Evolutionary conservation across 495 filamentous ascomycete genomes (phyloP).

Genomic region (Haplographium delicatum): DNA sequence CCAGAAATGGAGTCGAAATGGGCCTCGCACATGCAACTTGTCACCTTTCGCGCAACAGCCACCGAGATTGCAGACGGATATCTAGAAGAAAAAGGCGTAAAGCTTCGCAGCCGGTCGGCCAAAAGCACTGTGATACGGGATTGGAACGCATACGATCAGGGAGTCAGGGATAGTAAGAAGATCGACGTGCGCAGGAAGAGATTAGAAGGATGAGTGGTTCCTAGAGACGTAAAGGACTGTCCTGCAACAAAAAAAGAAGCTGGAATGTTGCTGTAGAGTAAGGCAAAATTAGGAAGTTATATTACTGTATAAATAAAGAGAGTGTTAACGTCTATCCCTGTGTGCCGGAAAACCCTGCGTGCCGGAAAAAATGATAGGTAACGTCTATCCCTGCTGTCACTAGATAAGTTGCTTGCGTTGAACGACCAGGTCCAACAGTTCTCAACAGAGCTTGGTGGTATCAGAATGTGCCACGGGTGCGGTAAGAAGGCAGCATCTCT

Average conservation of each 20-base stretch:
- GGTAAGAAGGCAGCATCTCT: constrained; percentile 23
- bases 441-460: constrained; percentile 22
- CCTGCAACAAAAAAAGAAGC: too few species aligned
- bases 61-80: constrained; percentile 27
- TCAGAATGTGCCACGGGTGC: constrained; percentile 26
- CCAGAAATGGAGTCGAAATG: constrained; percentile 16
- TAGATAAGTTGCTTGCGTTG: constrained; percentile 26
- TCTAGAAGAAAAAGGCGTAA: constrained; percentile 13
- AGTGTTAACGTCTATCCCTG: too few species aligned
- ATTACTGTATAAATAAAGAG: too few species aligned
- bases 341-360: too few species aligned
- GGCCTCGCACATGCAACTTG: constrained; percentile 28
- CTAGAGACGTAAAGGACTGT: too few species aligned
- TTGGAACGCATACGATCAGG: constrained; percentile 9
- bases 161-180: too few species aligned
- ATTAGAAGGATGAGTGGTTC: too few species aligned
- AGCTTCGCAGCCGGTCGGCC: constrained; percentile 3
- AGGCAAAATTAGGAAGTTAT: too few species aligned
- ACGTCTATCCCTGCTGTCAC: constrained; percentile 28
- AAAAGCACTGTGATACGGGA: constrained; percentile 12
- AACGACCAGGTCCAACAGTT: constrained; percentile 28
- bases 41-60: constrained; percentile 27
- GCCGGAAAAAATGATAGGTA: background rate
- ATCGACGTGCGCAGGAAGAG: too few species aligned
- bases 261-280: too few species aligned